phyloP scores from a whole-genome alignment of 2,329 filamentous ascomycete genomes.

The Lachnellula arida region DNA sequence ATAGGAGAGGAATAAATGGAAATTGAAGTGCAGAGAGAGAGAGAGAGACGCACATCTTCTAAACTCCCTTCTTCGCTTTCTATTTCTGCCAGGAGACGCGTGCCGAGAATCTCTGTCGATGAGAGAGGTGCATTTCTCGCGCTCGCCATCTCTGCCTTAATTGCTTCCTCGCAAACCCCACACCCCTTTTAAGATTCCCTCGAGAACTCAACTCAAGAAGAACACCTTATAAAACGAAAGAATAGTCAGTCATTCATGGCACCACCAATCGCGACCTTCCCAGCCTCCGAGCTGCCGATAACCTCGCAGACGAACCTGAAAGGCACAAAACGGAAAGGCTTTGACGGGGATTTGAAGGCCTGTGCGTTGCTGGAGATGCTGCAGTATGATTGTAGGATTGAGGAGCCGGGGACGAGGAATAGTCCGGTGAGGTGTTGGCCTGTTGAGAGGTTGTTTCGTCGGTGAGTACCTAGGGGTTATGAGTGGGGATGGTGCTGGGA shows the following conservation, averaged over 20 bases:
- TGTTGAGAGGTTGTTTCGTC: constrained; percentile 55
- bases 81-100: constrained; percentile 48
- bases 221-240: not conserved
- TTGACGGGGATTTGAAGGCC: constrained; percentile 48
- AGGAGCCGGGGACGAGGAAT: constrained; percentile 41
- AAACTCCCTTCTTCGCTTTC: constrained; percentile 48
- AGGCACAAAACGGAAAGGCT: constrained; percentile 42
- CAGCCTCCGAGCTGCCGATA: constrained; percentile 45
- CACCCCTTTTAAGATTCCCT: not conserved
- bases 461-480: constrained; percentile 38
- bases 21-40: too few species aligned
- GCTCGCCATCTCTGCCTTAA: constrained; percentile 1
- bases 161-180: not conserved
- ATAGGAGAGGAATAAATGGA: not conserved
- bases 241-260: constrained; percentile 42
- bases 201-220: not conserved
- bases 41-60: constrained; percentile 47
- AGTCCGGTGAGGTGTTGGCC: constrained; percentile 52
- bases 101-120: constrained; percentile 36
- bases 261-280: constrained; percentile 52
- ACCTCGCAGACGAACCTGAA: constrained; percentile 45
- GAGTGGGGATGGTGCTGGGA: too few species aligned
- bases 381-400: constrained; percentile 57
- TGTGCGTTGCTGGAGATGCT: constrained; percentile 55
- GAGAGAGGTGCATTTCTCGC: constrained; percentile 10